Conservation (phyloP, 345 rosid genomes). For the Citrus inodora region DNA sequence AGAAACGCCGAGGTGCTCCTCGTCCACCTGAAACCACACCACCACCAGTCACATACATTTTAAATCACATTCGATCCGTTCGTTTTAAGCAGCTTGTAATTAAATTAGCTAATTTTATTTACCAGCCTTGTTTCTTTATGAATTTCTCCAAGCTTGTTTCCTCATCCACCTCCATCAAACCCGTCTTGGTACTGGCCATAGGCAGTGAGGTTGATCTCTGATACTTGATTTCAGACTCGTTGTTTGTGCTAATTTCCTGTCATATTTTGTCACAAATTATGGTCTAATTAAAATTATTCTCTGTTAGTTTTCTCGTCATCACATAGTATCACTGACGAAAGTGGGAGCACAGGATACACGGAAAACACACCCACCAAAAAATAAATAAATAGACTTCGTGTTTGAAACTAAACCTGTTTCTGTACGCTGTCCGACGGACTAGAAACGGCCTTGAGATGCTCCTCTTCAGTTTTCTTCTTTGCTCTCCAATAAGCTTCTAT, state of each 20-base stretch:
- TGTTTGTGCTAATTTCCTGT: constrained; percentile 5
- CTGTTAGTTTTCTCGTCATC: too few relatives aligned
- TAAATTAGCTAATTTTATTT: not conserved
- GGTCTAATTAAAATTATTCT: not conserved
- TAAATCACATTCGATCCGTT: too few relatives aligned
- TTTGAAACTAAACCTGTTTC: constrained; percentile 13
- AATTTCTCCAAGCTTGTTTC: constrained; percentile 31
- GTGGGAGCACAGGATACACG: too few relatives aligned
- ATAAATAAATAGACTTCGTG: not conserved
- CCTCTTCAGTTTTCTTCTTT: constrained; percentile 62
- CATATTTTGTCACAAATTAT: not conserved
- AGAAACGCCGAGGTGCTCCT: constrained; percentile 80
- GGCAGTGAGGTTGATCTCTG: constrained; percentile 42
- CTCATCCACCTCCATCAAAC: constrained; percentile 16
- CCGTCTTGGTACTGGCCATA: constrained; percentile 1
- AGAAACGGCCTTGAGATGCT: constrained; percentile 43
- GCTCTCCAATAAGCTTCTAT: constrained; percentile 74
- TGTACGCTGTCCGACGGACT: constrained; percentile 14
- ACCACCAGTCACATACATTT: too few relatives aligned
- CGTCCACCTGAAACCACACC: constrained; percentile 60
- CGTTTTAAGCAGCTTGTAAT: not conserved
- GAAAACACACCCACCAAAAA: too few relatives aligned
- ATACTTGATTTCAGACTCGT: not conserved
- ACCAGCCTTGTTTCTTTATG: constrained; percentile 53
- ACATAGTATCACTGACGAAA: too few relatives aligned